Evolutionary conservation across 2,329 filamentous ascomycete species (phyloP).

Genomic region (Trematosphaeria pertusa): DNA sequence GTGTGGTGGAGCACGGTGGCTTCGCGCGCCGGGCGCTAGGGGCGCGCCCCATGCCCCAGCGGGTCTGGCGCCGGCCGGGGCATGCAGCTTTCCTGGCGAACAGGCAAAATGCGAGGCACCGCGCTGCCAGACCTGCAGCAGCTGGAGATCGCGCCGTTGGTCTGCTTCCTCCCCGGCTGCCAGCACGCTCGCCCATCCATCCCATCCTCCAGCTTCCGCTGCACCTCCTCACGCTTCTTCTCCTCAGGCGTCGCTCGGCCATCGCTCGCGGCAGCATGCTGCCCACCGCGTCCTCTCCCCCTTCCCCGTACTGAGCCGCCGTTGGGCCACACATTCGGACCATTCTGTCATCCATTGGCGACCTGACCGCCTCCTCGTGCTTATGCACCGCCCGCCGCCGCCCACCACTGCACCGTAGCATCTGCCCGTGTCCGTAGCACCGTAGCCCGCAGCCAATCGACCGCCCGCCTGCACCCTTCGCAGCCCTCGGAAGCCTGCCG

Average conservation of each 20-base stretch:
- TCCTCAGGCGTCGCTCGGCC: constrained; percentile 2
- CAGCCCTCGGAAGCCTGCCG: constrained; percentile 19
- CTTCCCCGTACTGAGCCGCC: not conserved
- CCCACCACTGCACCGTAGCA: constrained; percentile 25
- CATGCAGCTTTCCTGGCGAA: not conserved
- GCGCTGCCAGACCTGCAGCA: too few species aligned
- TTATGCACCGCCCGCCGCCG: constrained; percentile 35
- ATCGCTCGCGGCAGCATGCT: constrained; percentile 1
- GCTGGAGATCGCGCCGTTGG: constrained; percentile 17
- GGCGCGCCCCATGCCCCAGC: not conserved
- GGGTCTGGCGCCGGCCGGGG: constrained; percentile 3
- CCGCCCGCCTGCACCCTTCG: constrained; percentile 19
- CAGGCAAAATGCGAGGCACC: not conserved
- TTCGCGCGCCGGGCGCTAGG: not conserved
- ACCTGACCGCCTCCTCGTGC: constrained; percentile 20
- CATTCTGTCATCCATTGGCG: constrained; percentile 8
- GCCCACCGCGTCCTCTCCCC: not conserved
- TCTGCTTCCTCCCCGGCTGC: constrained; percentile 2
- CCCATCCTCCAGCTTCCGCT: too few species aligned
- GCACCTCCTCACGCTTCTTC: constrained; percentile 7
- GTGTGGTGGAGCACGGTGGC: constrained; percentile 11
- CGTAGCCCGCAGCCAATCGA: constrained; percentile 27
- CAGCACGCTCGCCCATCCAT: not conserved
- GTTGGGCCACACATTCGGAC: not conserved
- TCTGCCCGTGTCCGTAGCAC: constrained; percentile 32